A percentile compares a stretch with the other conserved stretches of the same genome.
phyloP scores from a whole-genome alignment of 805 yeast genomes.

The Metschnikowia dekortorum region DNA sequence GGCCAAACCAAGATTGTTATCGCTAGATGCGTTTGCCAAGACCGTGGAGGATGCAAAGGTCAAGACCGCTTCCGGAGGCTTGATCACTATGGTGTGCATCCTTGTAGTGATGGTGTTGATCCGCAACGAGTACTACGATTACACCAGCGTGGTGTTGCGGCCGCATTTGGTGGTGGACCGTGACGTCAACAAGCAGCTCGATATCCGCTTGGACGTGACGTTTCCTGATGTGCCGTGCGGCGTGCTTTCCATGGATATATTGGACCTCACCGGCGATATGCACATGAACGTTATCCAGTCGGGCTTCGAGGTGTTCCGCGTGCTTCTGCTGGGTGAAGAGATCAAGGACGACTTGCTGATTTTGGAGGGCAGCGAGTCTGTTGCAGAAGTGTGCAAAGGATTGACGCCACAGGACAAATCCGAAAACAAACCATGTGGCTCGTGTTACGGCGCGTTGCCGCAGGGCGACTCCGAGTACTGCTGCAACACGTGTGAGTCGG shows the following conservation, averaged over 20 bases:
- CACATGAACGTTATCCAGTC: constrained; percentile 67
- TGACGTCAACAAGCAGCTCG: constrained; percentile 68
- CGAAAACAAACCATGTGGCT: constrained; percentile 58
- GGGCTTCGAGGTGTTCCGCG: constrained; percentile 68
- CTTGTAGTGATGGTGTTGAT: constrained; percentile 58
- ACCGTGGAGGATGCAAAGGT: constrained; percentile 91
- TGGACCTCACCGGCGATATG: constrained; percentile 85
- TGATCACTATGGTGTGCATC: constrained; percentile 72
- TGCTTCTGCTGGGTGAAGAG: constrained; percentile 51
- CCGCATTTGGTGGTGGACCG: constrained; percentile 91
- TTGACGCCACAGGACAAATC: constrained; percentile 26
- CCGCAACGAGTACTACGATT: constrained; percentile 71
- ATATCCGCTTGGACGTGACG: constrained; percentile 73
- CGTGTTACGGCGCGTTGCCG: constrained; percentile 79
- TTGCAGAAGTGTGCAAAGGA: constrained; percentile 30
- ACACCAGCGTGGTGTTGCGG: constrained; percentile 58
- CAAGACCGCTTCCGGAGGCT: constrained; percentile 85
- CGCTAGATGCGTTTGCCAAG: constrained; percentile 87
- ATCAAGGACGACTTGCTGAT: constrained; percentile 24
- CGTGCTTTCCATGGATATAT: constrained; percentile 70
- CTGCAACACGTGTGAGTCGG: constrained; percentile 84
- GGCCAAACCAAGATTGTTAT: constrained; percentile 42
- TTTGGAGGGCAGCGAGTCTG: constrained; percentile 20
- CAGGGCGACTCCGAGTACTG: constrained; percentile 47
- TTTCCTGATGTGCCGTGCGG: constrained; percentile 89